These are phyloP conservation scores for Penicillium sp. DNA, from an alignment of 2,329 filamentous ascomycete genomes.

Conservation along the genomic window DNA sequence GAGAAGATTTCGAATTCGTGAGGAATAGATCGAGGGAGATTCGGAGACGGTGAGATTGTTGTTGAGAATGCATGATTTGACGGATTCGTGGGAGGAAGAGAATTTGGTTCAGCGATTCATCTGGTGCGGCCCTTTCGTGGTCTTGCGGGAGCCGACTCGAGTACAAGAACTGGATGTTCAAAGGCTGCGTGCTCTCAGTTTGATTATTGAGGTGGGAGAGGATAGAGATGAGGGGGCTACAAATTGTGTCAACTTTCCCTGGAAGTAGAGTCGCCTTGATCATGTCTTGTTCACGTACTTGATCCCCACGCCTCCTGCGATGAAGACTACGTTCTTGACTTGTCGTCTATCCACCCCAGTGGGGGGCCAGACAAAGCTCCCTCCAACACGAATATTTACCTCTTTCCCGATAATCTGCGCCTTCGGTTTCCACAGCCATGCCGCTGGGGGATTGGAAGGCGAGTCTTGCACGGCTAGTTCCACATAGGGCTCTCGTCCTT, in stretches of 20 bases:
- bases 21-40: slow-evolving; percentile 43
- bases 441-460: slow-evolving; percentile 70
- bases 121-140: slow-evolving; percentile 8
- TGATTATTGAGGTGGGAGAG: slow-evolving; percentile 58
- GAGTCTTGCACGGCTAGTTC: slow-evolving; percentile 79
- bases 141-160: slow-evolving; percentile 52
- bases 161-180: slow-evolving; percentile 66
- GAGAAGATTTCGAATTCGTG: slow-evolving; percentile 29
- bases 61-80: slow-evolving; percentile 39
- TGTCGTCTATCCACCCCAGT: slow-evolving; percentile 44
- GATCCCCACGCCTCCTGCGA: slow-evolving; percentile 81
- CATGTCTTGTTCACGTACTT: slow-evolving; percentile 57
- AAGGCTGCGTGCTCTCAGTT: slow-evolving; percentile 47
- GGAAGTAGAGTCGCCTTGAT: background rate
- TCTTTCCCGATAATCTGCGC: slow-evolving; percentile 61
- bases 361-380: slow-evolving; percentile 78
- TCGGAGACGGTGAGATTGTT: slow-evolving; percentile 30
- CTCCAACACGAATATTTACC: slow-evolving; percentile 73
- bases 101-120: slow-evolving; percentile 39
- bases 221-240: slow-evolving; percentile 73
- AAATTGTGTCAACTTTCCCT: slow-evolving; percentile 14
- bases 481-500: slow-evolving; percentile 56
- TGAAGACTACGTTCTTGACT: slow-evolving; percentile 67
- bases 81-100: slow-evolving; percentile 54
- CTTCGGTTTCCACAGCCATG: slow-evolving; percentile 70